Evolutionary conservation across 345 rosid genomes (phyloP).

Genomic region (Jatropha curcas): DNA sequence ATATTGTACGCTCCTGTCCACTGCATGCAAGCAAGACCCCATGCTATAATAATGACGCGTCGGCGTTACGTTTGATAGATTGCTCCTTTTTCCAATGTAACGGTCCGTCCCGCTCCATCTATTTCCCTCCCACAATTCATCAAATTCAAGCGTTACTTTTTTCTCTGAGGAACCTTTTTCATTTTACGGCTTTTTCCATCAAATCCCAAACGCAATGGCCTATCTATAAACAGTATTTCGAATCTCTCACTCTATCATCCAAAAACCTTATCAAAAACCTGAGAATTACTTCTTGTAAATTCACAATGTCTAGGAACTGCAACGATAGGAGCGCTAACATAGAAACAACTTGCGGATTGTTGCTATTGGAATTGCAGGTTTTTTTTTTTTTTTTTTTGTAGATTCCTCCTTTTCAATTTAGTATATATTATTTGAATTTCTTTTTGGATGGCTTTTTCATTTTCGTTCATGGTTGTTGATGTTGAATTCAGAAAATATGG

Average conservation of each 20-base stretch:
- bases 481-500: conserved; percentile 52
- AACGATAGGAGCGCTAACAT: conserved; percentile 21
- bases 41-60: conserved; percentile 9
- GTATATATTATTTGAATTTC: background rate
- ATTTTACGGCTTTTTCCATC: background rate
- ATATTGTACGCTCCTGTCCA: conserved; percentile 3
- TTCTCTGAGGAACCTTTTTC: background rate
- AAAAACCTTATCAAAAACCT: too few relatives aligned
- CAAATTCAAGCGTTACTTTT: conserved; percentile 39
- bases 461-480: background rate
- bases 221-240: background rate
- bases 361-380: conserved; percentile 60
- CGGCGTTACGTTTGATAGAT: background rate
- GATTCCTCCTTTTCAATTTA: background rate
- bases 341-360: conserved; percentile 57
- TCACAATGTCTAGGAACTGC: background rate
- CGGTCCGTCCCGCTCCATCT: conserved; percentile 43
- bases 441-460: background rate
- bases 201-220: background rate
- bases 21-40: background rate
- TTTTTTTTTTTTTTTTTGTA: background rate
- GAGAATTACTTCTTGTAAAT: too few relatives aligned
- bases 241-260: background rate
- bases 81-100: conserved; percentile 20
- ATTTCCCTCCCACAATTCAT: conserved; percentile 16